Evolutionary conservation across 345 rosid genomes (phyloP), one percentile per base, ranked within the genome.

Genomic region (Dimocarpus longan): DNA sequence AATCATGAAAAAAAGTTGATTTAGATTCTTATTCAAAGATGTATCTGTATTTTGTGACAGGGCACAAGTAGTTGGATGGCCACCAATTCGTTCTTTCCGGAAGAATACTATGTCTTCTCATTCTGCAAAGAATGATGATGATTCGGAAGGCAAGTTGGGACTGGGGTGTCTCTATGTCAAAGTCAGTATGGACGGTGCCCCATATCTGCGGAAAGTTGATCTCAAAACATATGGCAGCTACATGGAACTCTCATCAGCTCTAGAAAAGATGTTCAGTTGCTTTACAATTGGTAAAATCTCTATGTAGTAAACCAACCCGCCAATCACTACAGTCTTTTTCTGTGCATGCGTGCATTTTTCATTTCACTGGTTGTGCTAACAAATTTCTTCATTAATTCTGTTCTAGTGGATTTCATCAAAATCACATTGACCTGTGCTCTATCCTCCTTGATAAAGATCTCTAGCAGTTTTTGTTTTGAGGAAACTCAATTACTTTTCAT

Each of bases 161-260:
- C 62, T 86, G 26, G 90, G 85, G 66, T 88, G 90, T 80, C 81
- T 89, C 66, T 91, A 87, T 85, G 91, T 93, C 42, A 93, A 93
- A 82, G 97, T 93, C 76, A 86, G 93, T 77, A 90, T 93, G 95
- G 95, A 93, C 81, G 95, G 97, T 76, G 93, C 89, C 74, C 93
- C 92, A 56, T 90, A 90, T 66, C 89, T 92, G 21, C 87, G 97
- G 71, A 93, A 93, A 87, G 92, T 91, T 73, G 92, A 91, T 87
- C 91, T 93, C 78, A 89, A 78, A 78, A 80, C 84, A 59, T 90
- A 85, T 80, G 83, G 89, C 64, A 85, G 92, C 89, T 93, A 93
- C 70, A 77, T 80, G 21, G 84, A 87, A 48, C 88, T 93, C 59
- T 90, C 91, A 63, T 86, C 80, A 42, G 91, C 91, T 24, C 85